Percentiles rank a stretch among this genome's conserved stretches.
These are phyloP conservation scores for Clohesyomyces aquaticus DNA, from an alignment of 495 filamentous ascomycete genomes.

Conservation along the genomic window DNA sequence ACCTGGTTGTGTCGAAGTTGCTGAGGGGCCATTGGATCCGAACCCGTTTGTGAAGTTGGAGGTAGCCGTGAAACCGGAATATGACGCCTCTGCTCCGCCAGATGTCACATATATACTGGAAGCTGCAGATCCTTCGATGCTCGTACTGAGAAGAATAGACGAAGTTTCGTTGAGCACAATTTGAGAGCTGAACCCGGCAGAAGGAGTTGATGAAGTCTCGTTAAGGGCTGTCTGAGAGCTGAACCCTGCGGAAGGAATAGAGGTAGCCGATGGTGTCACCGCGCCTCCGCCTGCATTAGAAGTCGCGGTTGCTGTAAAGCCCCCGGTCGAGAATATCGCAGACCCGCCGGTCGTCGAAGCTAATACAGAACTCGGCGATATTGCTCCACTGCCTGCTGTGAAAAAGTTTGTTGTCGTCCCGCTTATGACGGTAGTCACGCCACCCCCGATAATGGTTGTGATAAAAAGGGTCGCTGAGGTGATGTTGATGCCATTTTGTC, in stretches of 20 bases:
- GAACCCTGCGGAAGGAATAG: too few species aligned
- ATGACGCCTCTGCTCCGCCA: neutral
- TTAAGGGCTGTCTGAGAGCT: too few species aligned
- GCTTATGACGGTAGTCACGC: constrained; percentile 7
- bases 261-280: constrained; percentile 2
- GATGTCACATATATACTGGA: neutral
- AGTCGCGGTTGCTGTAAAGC: constrained; percentile 12
- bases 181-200: neutral
- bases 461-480: neutral
- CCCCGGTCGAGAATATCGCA: neutral
- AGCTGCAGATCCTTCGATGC: neutral
- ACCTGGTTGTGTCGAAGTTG: neutral
- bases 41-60: constrained; percentile 10
- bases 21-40: neutral
- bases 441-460: constrained; percentile 25
- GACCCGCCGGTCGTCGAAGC: constrained; percentile 18
- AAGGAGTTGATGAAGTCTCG: constrained; percentile 14
- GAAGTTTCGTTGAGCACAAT: neutral
- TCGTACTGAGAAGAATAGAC: neutral
- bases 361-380: constrained; percentile 6
- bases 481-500: neutral
- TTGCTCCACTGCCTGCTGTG: neutral
- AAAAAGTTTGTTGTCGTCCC: constrained; percentile 11
- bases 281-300: neutral
- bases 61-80: neutral